Conservation (phyloP, 441 rosid genomes). For the Eutrema salsugineum region DNA sequence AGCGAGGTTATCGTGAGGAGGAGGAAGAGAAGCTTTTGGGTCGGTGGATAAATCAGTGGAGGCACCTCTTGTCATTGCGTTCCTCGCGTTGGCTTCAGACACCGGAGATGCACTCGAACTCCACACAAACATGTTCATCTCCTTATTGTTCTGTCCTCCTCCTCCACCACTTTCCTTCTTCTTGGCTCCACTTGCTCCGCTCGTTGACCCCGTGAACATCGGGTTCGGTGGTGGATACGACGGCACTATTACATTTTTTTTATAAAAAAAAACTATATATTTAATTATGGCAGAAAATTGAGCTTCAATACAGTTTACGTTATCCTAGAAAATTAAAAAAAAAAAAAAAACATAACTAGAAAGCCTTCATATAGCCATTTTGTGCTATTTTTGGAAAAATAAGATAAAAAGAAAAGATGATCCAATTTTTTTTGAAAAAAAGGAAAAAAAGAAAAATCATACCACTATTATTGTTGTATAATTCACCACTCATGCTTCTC, state of each 20-base stretch:
- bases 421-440: too few relatives aligned
- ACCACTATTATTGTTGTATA: constrained; percentile 40
- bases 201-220: constrained; percentile 64
- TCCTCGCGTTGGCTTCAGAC: constrained; percentile 65
- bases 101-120: constrained; percentile 85
- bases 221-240: constrained; percentile 81
- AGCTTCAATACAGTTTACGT: too few relatives aligned
- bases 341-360: too few relatives aligned
- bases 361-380: too few relatives aligned
- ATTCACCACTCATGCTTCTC: constrained; percentile 74
- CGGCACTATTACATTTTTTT: constrained; percentile 16
- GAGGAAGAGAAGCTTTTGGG: constrained; percentile 36
- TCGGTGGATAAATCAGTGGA: constrained; percentile 48
- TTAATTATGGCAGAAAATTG: too few relatives aligned
- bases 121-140: constrained; percentile 89
- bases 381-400: too few relatives aligned
- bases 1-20: constrained; percentile 49
- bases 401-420: background rate
- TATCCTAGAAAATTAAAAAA: too few relatives aligned
- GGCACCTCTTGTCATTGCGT: constrained; percentile 51
- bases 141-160: constrained; percentile 38
- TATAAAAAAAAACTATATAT: too few relatives aligned
- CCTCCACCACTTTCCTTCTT: constrained; percentile 44
- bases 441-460: background rate
- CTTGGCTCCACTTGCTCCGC: constrained; percentile 37